Percentiles rank a stretch among this genome's conserved stretches.
phyloP scores from a whole-genome alignment of 75 land plant species.

The Selaginella moellendorffii region DNA sequence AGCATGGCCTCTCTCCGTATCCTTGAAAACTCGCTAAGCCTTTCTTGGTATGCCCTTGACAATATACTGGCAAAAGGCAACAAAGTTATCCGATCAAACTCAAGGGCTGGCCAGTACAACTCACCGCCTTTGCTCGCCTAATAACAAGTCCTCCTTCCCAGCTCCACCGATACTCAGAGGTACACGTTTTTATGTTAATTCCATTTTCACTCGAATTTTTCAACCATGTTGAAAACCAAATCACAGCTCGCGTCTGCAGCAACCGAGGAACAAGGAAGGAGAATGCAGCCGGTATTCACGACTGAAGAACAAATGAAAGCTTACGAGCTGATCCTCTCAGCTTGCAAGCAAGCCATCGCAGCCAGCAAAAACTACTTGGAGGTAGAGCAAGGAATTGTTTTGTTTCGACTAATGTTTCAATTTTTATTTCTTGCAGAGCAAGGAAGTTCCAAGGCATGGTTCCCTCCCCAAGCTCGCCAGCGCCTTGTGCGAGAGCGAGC shows the following conservation, averaged over 20 bases:
- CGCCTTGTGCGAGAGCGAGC: conserved; percentile 12
- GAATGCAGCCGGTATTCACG: background rate
- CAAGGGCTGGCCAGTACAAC: conserved; percentile 20
- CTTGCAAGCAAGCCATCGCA: conserved; percentile 17
- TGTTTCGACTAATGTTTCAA: conserved; percentile 6
- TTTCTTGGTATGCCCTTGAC: no score
- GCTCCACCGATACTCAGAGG: conserved; percentile 12
- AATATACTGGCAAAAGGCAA: conserved; percentile 15
- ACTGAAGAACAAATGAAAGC: conserved; percentile 12
- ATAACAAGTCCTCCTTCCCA: conserved; percentile 11
- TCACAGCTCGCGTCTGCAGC: conserved; percentile 20
- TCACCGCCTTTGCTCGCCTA: conserved; percentile 22
- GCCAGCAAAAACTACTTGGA: conserved; percentile 12
- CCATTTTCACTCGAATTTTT: no score
- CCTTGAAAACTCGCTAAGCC: conserved; percentile 3
- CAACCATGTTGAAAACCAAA: background rate
- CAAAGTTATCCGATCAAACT: conserved; percentile 19
- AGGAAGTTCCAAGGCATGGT: conserved; percentile 6
- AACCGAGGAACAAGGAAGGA: conserved; percentile 7
- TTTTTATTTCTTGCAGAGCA: background rate
- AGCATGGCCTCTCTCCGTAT: conserved; percentile 61
- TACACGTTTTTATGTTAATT: background rate
- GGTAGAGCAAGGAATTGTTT: conserved; percentile 2
- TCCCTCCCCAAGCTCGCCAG: conserved; percentile 12
- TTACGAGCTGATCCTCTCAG: conserved; percentile 16